A percentile compares a stretch with the other conserved stretches of the same genome.
phyloP scores from a whole-genome alignment of 148 eudicot genomes.

The Persicaria maculosa region DNA sequence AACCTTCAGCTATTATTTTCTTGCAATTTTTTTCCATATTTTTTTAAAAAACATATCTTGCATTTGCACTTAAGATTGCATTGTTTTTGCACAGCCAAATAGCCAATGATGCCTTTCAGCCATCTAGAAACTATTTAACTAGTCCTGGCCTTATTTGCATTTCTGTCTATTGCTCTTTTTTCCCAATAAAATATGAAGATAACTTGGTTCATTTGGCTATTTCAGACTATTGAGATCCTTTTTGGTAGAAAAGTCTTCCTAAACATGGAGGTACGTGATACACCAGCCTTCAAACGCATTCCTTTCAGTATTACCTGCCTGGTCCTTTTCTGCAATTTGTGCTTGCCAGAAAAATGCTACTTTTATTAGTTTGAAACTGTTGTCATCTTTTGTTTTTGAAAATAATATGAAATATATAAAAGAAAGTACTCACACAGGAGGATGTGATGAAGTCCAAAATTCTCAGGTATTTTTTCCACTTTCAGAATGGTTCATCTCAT shows the following conservation, averaged over 20 bases:
- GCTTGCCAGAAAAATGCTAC: not conserved
- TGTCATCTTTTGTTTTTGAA: not conserved
- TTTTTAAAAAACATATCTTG: not conserved
- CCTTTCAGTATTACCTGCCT: not conserved
- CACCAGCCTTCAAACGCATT: not conserved
- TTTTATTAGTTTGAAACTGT: not conserved
- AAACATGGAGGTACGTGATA: slow-evolving; percentile 67
- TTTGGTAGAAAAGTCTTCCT: slow-evolving; percentile 71
- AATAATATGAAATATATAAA: not conserved
- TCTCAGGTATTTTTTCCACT: not conserved
- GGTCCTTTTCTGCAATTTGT: slow-evolving; percentile 6
- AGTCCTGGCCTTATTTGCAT: not conserved
- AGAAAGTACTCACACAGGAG: not conserved
- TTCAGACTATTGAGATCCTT: slow-evolving; percentile 93
- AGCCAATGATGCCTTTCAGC: not conserved
- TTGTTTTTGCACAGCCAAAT: not conserved
- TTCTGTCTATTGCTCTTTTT: not conserved
- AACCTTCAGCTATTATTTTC: not conserved
- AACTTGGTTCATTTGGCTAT: slow-evolving; percentile 18
- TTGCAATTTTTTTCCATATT: not conserved
- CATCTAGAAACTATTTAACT: not conserved
- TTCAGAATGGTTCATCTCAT: not conserved
- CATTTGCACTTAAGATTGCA: not conserved
- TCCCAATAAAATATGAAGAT: slow-evolving; percentile 7
- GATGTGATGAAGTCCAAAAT: not conserved